phyloP scores from a whole-genome alignment of 2,329 filamentous ascomycete species.

The Fusarium fujikuroi region DNA sequence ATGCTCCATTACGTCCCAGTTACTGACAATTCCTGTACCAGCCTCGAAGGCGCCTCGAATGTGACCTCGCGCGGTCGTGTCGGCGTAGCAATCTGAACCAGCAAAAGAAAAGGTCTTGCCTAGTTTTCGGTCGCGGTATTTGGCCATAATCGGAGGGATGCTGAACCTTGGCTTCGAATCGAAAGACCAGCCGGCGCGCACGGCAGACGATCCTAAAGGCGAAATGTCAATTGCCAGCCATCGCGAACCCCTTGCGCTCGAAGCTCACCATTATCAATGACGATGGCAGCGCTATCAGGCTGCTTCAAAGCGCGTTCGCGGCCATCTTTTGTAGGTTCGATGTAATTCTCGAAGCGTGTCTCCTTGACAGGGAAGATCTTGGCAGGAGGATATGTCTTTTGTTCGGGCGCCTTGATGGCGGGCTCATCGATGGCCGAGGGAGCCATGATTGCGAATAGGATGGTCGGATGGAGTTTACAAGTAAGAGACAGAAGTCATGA shows the following conservation, averaged over 20 bases:
- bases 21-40: slow-evolving; percentile 90
- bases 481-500: slow-evolving; percentile 32
- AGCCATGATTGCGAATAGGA: slow-evolving; percentile 55
- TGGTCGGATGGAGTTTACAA: slow-evolving; percentile 10
- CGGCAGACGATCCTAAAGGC: slow-evolving; percentile 78
- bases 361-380: slow-evolving; percentile 71
- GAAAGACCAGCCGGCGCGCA: slow-evolving; percentile 97
- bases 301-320: slow-evolving; percentile 74
- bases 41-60: slow-evolving; percentile 91
- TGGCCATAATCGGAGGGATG: slow-evolving; percentile 90
- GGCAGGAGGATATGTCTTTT: slow-evolving; percentile 62
- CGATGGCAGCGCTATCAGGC: slow-evolving; percentile 76
- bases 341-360: slow-evolving; percentile 67
- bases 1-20: slow-evolving; percentile 98
- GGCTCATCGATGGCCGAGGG: slow-evolving; percentile 63
- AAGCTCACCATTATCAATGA: slow-evolving; percentile 92
- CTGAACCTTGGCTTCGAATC: slow-evolving; percentile 82
- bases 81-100: slow-evolving; percentile 91
- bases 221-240: slow-evolving; percentile 33
- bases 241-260: slow-evolving; percentile 15
- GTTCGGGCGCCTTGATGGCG: slow-evolving; percentile 49
- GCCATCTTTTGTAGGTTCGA: slow-evolving; percentile 70
- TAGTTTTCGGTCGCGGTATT: slow-evolving; percentile 93
- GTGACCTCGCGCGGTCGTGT: slow-evolving; percentile 91
- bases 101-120: slow-evolving; percentile 93